Evolutionary conservation across 2,329 filamentous ascomycete species (phyloP), one percentile per base, ranked within the genome.

Genomic region (Ustulina deusta): DNA sequence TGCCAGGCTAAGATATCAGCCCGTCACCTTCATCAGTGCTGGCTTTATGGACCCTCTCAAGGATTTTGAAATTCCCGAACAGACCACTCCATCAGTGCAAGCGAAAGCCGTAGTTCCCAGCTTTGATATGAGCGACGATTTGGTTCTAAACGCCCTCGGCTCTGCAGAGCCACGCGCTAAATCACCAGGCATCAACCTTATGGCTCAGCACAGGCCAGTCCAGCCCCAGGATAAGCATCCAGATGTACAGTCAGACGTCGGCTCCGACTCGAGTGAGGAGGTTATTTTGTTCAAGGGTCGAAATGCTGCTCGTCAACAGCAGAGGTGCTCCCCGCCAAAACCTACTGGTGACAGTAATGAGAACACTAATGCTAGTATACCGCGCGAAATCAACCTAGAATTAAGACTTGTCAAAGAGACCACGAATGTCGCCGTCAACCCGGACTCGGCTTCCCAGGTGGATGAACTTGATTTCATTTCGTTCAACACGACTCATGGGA

Each of bases 211-310:
- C 13, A 40, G 42, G 22, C 51, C 42, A 29, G 10, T 7, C 15
- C 48, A 36, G 38, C 15, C n/a, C 13, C 59, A 20, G 22, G 25
- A 40, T 10, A 20, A 48, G 4, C n/a, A 17, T 22, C 29, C 29
- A 42, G 58, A 46, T 22, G 54, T 36, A 25, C 66, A 72, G 2
- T 72, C 77, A 6, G 71, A 72, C 38, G 68, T 70, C 3, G 73
- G 68, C 5, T 85, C 85, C 0, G 84, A 88, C 70, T 92, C 91
- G 0, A 91, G 90, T 74, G 91, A 92, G 55, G 93, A 97, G 71
- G 82, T 93, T 5, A 89, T 94, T 54, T 74, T 93, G 0, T 93
- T 92, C 75, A 85, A 83, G 65, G 89, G 89, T 44, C 83, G 89
- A 61, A 79, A 80, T 63, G 70, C 64, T 65, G 76, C 76, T 74